Evolutionary conservation across 73 alveolate genomes (phyloP), one percentile per base, ranked within the genome.

Genomic region (Tetrahymena malaccensis): DNA sequence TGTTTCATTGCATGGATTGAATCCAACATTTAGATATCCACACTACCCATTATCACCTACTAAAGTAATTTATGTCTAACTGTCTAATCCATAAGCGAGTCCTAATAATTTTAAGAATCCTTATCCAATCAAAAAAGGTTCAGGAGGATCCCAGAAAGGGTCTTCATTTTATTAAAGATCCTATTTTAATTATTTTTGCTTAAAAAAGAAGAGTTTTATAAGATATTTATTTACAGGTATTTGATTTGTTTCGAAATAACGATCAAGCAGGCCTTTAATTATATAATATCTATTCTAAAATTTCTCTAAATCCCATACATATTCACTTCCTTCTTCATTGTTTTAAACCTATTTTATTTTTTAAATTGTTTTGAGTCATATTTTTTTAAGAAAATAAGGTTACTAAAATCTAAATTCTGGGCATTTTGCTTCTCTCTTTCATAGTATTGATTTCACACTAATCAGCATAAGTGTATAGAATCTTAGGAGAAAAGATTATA

Each of bases 61-160:
- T 21, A 98, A 94, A 12, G 99, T 94, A 22, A 98, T 94, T 37
- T 96, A 95, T 34, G 98, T 94, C 11, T 98, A 98, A 96, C 98
- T 98, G 93, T 98, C 98, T 97, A 98, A 98, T 50, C 98, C 95
- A 96, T 97, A 98, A 43, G 99, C 99, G 1, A 98, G 97, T 16
- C 99, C 98, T 57, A 98, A 98, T 37, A 98, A 95, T 96, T 97
- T 98, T 94, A 96, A 98, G 95, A 97, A 98, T 27, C 98, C 99
- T 93, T 96, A 94, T 6, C 99, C 99, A 55, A 98, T 95, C 35
- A 98, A 96, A 55, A 97, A 97, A 84, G 98, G 99, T 85, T 97
- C 98, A 31, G 98, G 97, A 31, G 98, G 98, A 93, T 98, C 99
- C 98, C 99, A 96, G 98, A 98, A 98, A 43, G 99, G 99, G 93